phyloP scores from a whole-genome alignment of 1,284 basidiomycete species.

The Exsudoporus floridanus region DNA sequence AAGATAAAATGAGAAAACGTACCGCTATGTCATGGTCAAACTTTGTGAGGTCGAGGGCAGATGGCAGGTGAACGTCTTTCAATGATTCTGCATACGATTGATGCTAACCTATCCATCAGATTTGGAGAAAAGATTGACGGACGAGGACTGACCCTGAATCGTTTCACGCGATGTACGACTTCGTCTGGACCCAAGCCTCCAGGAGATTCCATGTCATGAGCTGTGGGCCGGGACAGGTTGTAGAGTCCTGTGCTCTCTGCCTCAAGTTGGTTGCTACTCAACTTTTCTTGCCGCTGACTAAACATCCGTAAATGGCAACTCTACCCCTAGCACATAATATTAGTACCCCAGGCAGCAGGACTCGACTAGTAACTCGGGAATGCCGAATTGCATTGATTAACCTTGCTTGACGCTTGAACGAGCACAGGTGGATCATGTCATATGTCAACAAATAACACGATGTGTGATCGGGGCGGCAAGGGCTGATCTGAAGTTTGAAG shows the following conservation, averaged over 20 bases:
- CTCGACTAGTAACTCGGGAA: too few relatives aligned
- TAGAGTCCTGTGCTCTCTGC: neutral
- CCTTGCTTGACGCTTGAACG: too few relatives aligned
- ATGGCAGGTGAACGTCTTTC: conserved; percentile 70
- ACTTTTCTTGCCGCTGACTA: conserved; percentile 15
- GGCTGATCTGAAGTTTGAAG: too few relatives aligned
- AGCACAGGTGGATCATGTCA: too few relatives aligned
- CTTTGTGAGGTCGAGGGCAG: conserved; percentile 55
- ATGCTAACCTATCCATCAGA: conserved; percentile 44
- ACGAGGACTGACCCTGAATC: conserved; percentile 42
- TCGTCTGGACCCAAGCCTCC: conserved; percentile 20
- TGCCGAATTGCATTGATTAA: too few relatives aligned
- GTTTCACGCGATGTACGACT: conserved; percentile 37
- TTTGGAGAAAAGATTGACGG: neutral
- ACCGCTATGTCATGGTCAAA: conserved; percentile 64
- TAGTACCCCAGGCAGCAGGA: too few relatives aligned
- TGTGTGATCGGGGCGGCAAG: too few relatives aligned
- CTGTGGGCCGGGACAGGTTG: neutral
- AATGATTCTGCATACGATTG: conserved; percentile 69
- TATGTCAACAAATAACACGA: too few relatives aligned
- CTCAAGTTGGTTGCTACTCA: neutral
- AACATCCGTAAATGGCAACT: conserved; percentile 9
- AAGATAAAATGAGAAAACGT: conserved; percentile 17
- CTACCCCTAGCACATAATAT: neutral
- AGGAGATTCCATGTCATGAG: conserved; percentile 17